Base-by-base conservation (phyloP, 495 filamentous ascomycete genomes). In the Cenococcum geophilum region DNA sequence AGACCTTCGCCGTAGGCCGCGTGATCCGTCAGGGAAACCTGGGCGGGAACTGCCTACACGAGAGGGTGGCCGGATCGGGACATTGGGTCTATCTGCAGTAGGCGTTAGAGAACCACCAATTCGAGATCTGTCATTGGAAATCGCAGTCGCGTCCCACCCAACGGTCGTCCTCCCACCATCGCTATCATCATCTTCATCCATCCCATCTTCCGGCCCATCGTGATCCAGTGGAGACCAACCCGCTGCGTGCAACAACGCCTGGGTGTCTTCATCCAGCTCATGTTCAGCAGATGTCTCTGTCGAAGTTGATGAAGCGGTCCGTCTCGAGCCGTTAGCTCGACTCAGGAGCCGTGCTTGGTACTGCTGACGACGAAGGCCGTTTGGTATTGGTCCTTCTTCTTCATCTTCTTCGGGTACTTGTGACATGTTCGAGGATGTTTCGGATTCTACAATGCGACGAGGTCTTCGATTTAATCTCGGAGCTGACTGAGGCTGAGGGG, bases 91-190 rank as follows among this genome's bases (percentile, higher is more conserved):
- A 71, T 69, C 71, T 73, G 69, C 67, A 70, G 67, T 70, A 70
- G 71, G 69, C 65, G 69, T 73, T 71, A 73, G 71, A 73, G 69
- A 71, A 58, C 71, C 67, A 58, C 55, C 62, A 58, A 60, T 66
- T 68, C 66, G 69, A 25, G 57, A 20, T 70, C 67, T 68, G 34
- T 71, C 64, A 68, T 71, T 71, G 50, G 68, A 71, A 63, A 49
- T 70, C 67, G 67, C 43, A 53, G 62, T 71, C 64, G 64, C 50
- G 48, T 69, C 71, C 64, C 69, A 73, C 71, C 71, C 71, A 68
- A 73, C 65, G 47, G 71, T 71, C 68, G 69, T 71, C 62, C 67
- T 62, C 42, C 62, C 68, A 27, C 63, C 65, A 63, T 70, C 68
- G 60, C 66, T 70, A 43, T 68, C 62, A 63, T 70, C 63, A 62